These are phyloP conservation scores for Mixia osmundae DNA, from an alignment of 1,284 basidiomycete genomes.

Conservation along the genomic window DNA sequence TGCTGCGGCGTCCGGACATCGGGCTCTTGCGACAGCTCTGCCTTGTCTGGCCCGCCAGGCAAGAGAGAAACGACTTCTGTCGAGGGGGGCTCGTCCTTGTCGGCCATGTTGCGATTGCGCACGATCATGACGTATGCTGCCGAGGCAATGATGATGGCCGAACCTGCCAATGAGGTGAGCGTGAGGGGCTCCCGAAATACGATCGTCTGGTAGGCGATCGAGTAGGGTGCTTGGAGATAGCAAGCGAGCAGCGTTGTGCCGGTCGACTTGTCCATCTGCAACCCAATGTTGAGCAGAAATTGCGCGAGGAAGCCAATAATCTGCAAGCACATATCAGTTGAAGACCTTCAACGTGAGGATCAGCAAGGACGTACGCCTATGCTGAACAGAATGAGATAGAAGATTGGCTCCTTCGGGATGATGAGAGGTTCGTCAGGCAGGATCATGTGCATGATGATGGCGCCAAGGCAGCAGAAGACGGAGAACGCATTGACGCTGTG, in stretches of 20 bases:
- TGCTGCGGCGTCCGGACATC: too few relatives aligned
- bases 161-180: too few relatives aligned
- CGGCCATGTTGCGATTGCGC: too few relatives aligned
- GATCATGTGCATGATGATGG: conserved; percentile 10
- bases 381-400: conserved; percentile 11
- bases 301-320: conserved; percentile 16
- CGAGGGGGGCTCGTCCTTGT: too few relatives aligned
- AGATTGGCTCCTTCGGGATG: conserved; percentile 9
- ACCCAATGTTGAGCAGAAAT: conserved; percentile 10
- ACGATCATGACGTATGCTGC: too few relatives aligned
- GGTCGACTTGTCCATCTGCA: conserved; percentile 3
- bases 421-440: conserved; percentile 11
- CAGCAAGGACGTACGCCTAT: conserved; percentile 2
- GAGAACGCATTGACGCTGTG: conserved; percentile 5
- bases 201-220: too few relatives aligned
- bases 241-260: not conserved
- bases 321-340: not conserved
- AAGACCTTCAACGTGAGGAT: not conserved
- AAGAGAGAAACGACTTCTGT: too few relatives aligned
- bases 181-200: too few relatives aligned
- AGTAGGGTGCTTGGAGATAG: not conserved
- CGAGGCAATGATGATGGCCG: too few relatives aligned
- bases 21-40: too few relatives aligned
- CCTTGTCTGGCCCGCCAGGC: too few relatives aligned
- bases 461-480: conserved; percentile 3